phyloP scores from a whole-genome alignment of 2,329 filamentous ascomycete genomes.

The Colletotrichum costaricense region DNA sequence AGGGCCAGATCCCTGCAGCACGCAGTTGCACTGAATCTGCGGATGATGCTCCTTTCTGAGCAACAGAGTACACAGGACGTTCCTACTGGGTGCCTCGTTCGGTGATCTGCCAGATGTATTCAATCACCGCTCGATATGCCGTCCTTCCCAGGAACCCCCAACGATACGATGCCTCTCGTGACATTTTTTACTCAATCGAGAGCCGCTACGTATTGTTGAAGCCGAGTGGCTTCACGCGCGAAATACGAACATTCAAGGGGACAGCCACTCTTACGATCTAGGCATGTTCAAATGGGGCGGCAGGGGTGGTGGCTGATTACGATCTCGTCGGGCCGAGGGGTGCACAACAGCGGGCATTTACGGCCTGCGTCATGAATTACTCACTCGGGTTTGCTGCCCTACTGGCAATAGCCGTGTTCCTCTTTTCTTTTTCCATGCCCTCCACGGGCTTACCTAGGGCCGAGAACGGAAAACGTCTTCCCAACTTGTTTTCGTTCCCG shows the following conservation, averaged over 20 bases:
- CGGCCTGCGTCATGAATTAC: not conserved
- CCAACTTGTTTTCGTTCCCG: not conserved
- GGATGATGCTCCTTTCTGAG: not conserved
- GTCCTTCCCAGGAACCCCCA: too few relatives aligned
- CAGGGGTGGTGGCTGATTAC: not conserved
- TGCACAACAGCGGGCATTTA: slow-evolving; percentile 21
- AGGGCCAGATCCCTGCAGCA: not conserved
- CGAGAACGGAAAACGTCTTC: not conserved
- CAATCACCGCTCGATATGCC: not conserved
- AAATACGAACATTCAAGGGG: not conserved
- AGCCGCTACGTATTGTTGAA: not conserved
- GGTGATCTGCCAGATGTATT: not conserved
- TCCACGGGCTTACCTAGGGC: not conserved
- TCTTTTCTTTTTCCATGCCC: not conserved
- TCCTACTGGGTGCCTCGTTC: not conserved
- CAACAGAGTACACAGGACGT: not conserved
- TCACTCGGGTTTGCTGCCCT: not conserved
- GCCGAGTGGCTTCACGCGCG: not conserved
- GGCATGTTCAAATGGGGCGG: not conserved
- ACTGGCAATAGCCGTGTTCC: not conserved
- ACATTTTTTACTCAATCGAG: not conserved
- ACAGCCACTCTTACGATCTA: not conserved
- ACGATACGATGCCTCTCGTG: not conserved
- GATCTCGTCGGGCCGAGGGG: not conserved
- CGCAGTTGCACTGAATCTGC: not conserved